phyloP scores from a whole-genome alignment of 345 rosid genomes.

The Eucalyptus marginata region DNA sequence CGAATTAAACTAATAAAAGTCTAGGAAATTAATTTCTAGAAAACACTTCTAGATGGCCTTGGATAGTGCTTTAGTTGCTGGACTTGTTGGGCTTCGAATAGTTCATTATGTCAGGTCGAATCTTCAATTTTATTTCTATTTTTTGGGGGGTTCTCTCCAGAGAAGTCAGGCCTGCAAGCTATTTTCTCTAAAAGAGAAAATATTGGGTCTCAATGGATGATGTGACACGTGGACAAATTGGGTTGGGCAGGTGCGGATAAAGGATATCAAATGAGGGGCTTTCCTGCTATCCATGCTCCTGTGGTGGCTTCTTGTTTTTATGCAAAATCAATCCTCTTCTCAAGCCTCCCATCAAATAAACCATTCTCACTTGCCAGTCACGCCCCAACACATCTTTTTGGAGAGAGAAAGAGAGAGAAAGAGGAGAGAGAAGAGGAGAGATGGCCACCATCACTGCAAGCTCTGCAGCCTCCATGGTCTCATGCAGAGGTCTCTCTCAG shows the following conservation, averaged over 20 bases:
- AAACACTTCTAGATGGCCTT: no score
- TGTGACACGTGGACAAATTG: conserved; percentile 43
- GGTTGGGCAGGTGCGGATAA: conserved; percentile 49
- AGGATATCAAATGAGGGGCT: conserved; percentile 33
- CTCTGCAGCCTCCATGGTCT: conserved; percentile 37
- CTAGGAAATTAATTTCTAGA: no score
- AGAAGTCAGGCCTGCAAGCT: neutral
- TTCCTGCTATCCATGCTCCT: neutral
- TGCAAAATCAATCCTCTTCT: neutral
- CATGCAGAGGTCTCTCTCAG: conserved; percentile 26
- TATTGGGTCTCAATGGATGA: conserved; percentile 1
- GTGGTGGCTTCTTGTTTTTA: neutral
- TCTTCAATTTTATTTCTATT: neutral
- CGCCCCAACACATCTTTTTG: neutral
- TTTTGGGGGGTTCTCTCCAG: neutral
- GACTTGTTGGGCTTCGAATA: neutral
- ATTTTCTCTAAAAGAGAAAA: no score
- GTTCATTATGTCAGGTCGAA: neutral
- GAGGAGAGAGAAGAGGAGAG: conserved; percentile 4
- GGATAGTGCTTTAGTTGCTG: neutral
- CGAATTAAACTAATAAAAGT: no score
- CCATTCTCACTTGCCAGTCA: neutral
- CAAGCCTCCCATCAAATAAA: neutral
- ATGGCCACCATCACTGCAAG: conserved; percentile 53
- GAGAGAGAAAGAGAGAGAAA: neutral